Base-by-base conservation (phyloP, 2,329 filamentous ascomycete genomes). In the Ceratocystis cubensis region DNA sequence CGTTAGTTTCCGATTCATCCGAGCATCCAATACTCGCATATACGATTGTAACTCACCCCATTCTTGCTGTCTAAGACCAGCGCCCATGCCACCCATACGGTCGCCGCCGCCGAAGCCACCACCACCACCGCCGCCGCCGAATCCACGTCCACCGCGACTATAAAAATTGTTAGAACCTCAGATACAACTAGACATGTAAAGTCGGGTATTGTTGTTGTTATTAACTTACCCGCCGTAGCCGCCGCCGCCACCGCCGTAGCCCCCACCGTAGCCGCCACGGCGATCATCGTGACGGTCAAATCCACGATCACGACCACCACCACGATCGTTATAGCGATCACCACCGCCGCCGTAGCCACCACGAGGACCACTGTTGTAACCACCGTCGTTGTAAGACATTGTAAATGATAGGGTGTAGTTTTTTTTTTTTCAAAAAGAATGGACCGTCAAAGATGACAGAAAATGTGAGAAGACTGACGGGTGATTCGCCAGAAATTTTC, bases 61-160 rank as follows among this genome's bases (percentile, higher is more conserved):
- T 70, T 86, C 82, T 75, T 96, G 94, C 73, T 88, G 85, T 80
- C 95, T 93, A 71, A 99, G 81, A 72, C 88, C 86, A 70, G 91
- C 83, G 72, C 94, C 94, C 70, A 99, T 89, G 76, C 88, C 87
- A 72, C 86, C 88, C 94, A 99, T 99, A 73, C 89, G 87, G 79
- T 99, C 94, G 76, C 93, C 92, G 71, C 91, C 89, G 71, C 83
- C 87, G 70, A 83, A 85, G 66, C 82, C 77, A 53, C 77, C 69
- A n/a, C 59, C 44, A 22, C 22, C 33, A 30, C 65, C 75, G 25
- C 75, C 73, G 64, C 75, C 75, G 41, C 75, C 74, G 63, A 73
- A 73, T 65, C 75, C 74, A 67, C 75, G 74, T 65, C 74, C 74
- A 65, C 75, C 74, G 45, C 75, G 73, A 66, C 74, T 72, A 69